Percentiles rank a stretch among this genome's conserved stretches.
These are phyloP conservation scores for Monosporozyma solicola DNA, from an alignment of 805 yeast genomes.

Conservation along the genomic window DNA sequence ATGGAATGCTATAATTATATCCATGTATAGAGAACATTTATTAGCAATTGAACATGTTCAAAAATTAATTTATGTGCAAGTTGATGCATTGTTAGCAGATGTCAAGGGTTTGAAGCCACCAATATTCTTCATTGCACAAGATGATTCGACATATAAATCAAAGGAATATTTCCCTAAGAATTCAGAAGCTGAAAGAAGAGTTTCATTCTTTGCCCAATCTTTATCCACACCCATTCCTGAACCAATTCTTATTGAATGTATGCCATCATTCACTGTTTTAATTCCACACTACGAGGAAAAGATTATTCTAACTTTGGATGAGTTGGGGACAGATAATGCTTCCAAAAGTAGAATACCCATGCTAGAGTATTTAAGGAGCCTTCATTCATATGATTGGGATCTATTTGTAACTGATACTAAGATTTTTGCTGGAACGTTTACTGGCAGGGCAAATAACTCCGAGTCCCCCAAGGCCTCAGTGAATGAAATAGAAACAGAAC, in stretches of 20 bases:
- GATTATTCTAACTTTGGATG: conserved; percentile 64
- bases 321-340: conserved; percentile 64
- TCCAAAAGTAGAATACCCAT: conserved; percentile 53
- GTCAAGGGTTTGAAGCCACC: conserved; percentile 55
- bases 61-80: conserved; percentile 51
- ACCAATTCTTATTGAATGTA: conserved; percentile 51
- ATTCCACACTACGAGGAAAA: conserved; percentile 85
- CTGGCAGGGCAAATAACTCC: background rate
- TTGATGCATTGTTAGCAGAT: conserved; percentile 28
- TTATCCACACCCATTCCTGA: conserved; percentile 79
- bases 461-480: background rate
- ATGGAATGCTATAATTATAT: conserved; percentile 78
- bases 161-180: conserved; percentile 46
- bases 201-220: conserved; percentile 86
- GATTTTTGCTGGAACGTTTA: conserved; percentile 34
- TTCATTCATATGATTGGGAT: conserved; percentile 73
- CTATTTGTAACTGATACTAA: conserved; percentile 72
- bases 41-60: conserved; percentile 66
- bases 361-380: conserved; percentile 68
- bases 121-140: conserved; percentile 69
- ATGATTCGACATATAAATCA: conserved; percentile 57
- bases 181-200: conserved; percentile 74
- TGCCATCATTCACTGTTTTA: conserved; percentile 78
- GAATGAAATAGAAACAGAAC: background rate
- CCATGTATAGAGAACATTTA: conserved; percentile 76